Conservation (phyloP, 1,284 basidiomycete genomes). For the Trametes pubescens region DNA sequence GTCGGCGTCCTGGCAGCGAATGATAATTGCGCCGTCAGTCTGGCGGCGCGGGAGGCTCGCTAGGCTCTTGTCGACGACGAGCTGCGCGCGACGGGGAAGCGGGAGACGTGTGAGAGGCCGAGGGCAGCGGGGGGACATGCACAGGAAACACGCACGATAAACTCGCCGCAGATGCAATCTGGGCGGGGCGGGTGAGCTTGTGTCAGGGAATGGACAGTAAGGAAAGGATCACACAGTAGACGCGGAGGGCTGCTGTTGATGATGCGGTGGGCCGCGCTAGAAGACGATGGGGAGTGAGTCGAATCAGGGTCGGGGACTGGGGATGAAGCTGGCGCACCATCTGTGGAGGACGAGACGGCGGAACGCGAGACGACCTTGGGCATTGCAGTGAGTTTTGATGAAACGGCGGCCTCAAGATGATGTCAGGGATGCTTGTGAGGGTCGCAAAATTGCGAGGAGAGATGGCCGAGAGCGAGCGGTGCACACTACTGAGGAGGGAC, state of each 20-base stretch:
- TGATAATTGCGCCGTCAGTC: constrained; percentile 77
- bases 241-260: constrained; percentile 75
- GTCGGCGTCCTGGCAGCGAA: constrained; percentile 70
- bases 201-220: constrained; percentile 4
- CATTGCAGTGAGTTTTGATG: constrained; percentile 51
- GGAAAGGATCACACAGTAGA: constrained; percentile 69
- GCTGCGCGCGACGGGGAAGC: constrained; percentile 52
- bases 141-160: constrained; percentile 64
- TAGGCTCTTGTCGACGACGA: constrained; percentile 82
- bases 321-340: constrained; percentile 59
- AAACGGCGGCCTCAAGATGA: constrained; percentile 3
- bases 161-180: constrained; percentile 89
- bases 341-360: constrained; percentile 81
- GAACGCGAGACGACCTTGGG: constrained; percentile 85
- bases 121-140: constrained; percentile 3
- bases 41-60: constrained; percentile 72
- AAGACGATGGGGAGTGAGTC: constrained; percentile 26
- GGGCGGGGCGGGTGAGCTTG: constrained; percentile 18
- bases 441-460: neutral
- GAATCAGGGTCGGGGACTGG: constrained; percentile 16
- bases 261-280: constrained; percentile 81
- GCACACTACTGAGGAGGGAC: neutral
- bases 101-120: constrained; percentile 22
- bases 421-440: neutral
- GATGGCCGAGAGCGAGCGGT: neutral